A percentile compares a stretch with the other conserved stretches of the same genome.
Evolutionary conservation across 2,329 filamentous ascomycete genomes (phyloP).

Genomic region (Microcyclospora pomicola): DNA sequence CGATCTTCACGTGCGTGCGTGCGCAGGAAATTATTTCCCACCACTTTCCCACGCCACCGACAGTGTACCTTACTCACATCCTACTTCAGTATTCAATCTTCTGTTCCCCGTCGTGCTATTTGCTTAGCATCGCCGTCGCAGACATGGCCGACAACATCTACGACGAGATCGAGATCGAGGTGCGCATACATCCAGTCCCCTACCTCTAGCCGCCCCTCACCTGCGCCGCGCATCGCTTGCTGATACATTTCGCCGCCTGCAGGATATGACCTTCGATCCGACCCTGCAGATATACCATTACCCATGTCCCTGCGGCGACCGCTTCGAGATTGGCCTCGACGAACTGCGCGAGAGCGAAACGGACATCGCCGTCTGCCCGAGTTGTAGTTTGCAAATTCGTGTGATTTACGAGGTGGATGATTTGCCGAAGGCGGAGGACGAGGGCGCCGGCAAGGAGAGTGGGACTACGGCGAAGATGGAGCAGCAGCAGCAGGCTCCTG

Average conservation of each 20-base stretch:
- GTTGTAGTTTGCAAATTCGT: slow-evolving; percentile 90
- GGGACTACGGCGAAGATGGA: slow-evolving; percentile 3
- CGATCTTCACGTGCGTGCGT: no score
- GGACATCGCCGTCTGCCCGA: slow-evolving; percentile 93
- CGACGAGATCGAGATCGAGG: slow-evolving; percentile 94
- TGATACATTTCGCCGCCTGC: neutral
- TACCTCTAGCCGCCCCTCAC: neutral
- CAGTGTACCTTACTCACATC: no score
- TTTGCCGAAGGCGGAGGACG: slow-evolving; percentile 33
- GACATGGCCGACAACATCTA: slow-evolving; percentile 46
- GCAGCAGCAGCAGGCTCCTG: slow-evolving; percentile 9
- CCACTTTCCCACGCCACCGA: no score
- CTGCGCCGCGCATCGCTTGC: no score
- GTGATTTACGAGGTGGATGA: slow-evolving; percentile 72
- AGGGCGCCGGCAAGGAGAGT: slow-evolving; percentile 1
- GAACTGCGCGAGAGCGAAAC: slow-evolving; percentile 70
- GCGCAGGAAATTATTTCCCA: no score
- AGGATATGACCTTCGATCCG: slow-evolving; percentile 82
- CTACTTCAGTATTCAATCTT: no score
- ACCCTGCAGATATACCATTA: slow-evolving; percentile 82
- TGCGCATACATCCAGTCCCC: slow-evolving; percentile 1
- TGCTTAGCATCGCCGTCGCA: no score
- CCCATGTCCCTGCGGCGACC: slow-evolving; percentile 92
- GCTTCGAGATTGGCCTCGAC: slow-evolving; percentile 76
- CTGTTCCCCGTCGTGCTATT: no score